phyloP scores from a whole-genome alignment of 75 land plant genomes.

The Cryptomeria japonica region DNA sequence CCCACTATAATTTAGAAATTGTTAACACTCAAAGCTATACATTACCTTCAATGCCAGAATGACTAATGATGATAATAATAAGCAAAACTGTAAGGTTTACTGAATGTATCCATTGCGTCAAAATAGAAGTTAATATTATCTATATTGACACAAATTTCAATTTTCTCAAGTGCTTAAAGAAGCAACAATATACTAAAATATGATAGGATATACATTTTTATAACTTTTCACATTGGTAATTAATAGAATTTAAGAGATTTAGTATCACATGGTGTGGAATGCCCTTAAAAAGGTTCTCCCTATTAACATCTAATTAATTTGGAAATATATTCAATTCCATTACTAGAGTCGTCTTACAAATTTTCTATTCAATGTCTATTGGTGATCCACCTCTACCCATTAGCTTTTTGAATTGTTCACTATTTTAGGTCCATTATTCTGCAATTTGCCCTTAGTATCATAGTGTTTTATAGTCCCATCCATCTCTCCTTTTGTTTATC shows the following conservation, averaged over 20 bases:
- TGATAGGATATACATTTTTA: not conserved
- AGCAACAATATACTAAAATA: not conserved
- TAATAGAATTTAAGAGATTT: not conserved
- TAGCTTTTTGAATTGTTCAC: no score
- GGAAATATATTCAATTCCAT: no score
- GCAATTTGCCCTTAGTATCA: not conserved
- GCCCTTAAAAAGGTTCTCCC: not conserved
- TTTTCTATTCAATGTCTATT: no score
- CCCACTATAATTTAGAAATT: no score
- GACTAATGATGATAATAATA: not conserved
- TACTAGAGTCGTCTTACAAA: not conserved
- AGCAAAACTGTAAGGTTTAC: not conserved
- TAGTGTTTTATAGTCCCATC: not conserved
- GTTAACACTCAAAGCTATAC: no score
- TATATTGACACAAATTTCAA: not conserved
- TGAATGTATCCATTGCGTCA: not conserved
- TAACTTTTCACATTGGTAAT: not conserved
- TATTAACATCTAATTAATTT: no score
- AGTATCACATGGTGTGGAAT: not conserved
- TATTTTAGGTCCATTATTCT: not conserved
- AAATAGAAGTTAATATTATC: not conserved
- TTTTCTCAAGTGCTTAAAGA: not conserved
- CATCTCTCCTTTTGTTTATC: not conserved
- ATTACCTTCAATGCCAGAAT: no score
- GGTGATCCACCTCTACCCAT: no score